Evolutionary conservation across 176 grass and related monocot species (phyloP), one percentile per base, ranked within the genome.

Genomic region (Carex littledalei): DNA sequence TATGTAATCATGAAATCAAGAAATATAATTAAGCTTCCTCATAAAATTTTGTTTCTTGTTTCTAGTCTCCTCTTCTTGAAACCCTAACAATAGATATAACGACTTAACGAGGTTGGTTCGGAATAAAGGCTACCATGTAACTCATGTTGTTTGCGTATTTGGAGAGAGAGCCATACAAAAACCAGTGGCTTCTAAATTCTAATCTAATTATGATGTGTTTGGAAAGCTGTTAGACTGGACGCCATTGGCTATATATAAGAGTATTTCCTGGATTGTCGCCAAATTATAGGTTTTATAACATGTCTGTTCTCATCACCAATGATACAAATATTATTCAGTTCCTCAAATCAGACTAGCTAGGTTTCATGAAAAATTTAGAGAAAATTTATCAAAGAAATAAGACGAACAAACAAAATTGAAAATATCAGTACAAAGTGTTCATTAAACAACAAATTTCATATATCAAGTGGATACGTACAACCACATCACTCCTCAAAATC

Each of bases 361-460:
- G 20, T 24, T 81, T 35, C 58, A 53, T 78, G 12, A 86, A 4
- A 31, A 29, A 47, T 4, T 63, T 32, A 0, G n/a, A 83, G 18
- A 63, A 3, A 50, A 31, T 29, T 20, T 2, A 21, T 29, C 54
- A 14, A 63, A 63, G 21, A 32, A 50, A 22, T 47, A 20, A 32
- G 10, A 67, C 21, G 5, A n/a, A 70, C 6, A 26, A 49, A 0
- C 37, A n/a, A 53, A 65, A 18, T 13, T 59, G 6, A 69, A 67
- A 37, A 81, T 52, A 49, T 6, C n/a, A 8, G 58, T 65, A 65
- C n/a, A 70, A 20, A 56, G 37, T 16, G 5, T 87, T 37, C 32
- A 29, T 55, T 67, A 63, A 18, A 86, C 53, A 65, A 86, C 15
- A 54, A 22, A 17, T 15, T 63, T 87, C 67, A 61, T 37, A 64